phyloP scores from a whole-genome alignment of 2,329 filamentous ascomycete species.

The Zelopaecilomyces penicillatus region DNA sequence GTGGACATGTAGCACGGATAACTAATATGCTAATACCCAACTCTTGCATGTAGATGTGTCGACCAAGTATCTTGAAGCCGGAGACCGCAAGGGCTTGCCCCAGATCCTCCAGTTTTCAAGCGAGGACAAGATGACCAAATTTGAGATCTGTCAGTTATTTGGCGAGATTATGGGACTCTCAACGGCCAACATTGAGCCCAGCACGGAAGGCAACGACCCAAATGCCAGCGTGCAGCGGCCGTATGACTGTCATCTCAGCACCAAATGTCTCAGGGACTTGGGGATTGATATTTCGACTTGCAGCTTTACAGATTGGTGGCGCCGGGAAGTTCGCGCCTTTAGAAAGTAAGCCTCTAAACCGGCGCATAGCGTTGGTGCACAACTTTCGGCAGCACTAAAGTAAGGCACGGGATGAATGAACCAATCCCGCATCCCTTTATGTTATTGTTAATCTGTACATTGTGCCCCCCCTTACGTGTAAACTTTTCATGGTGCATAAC shows the following conservation, averaged over 20 bases:
- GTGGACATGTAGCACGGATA: background rate
- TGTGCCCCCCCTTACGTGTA: too few species aligned
- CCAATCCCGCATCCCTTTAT: too few species aligned
- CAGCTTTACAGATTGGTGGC: slow-evolving; percentile 78
- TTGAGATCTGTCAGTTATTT: slow-evolving; percentile 73
- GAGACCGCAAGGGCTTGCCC: slow-evolving; percentile 50
- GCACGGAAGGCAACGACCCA: slow-evolving; percentile 64
- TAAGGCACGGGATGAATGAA: too few species aligned
- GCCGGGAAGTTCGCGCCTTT: slow-evolving; percentile 52
- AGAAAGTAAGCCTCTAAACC: slow-evolving; percentile 32
- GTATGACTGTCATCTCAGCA: slow-evolving; percentile 83
- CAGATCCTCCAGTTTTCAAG: slow-evolving; percentile 75
- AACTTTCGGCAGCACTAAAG: too few species aligned
- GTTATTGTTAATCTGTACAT: too few species aligned
- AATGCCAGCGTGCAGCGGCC: slow-evolving; percentile 67
- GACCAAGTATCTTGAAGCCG: slow-evolving; percentile 52
- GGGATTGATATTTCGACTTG: slow-evolving; percentile 67
- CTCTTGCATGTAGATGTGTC: slow-evolving; percentile 51
- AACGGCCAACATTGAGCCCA: slow-evolving; percentile 57
- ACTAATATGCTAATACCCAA: background rate
- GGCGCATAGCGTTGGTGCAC: too few species aligned
- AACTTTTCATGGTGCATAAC: too few species aligned
- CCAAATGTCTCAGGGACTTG: slow-evolving; percentile 60
- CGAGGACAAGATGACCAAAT: slow-evolving; percentile 82
- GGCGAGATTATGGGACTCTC: slow-evolving; percentile 72